Evolutionary conservation across 2,329 filamentous ascomycete genomes (phyloP).

Genomic region (Knoxdaviesia proteae): DNA sequence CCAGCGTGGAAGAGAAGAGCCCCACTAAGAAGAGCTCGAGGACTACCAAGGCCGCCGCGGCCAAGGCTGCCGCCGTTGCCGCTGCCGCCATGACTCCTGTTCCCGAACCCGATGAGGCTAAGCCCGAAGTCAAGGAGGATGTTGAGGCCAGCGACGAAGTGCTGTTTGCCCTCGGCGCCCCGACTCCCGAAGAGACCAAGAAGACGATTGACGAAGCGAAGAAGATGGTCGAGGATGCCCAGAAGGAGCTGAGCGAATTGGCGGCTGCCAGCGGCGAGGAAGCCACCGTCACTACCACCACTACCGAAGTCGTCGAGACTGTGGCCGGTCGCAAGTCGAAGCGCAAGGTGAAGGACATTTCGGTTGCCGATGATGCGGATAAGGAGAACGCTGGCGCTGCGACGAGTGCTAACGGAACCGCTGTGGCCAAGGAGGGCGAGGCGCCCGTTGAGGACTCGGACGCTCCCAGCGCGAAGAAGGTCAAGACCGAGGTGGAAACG

Average conservation of each 20-base stretch:
- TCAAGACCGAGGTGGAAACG: conserved; percentile 60
- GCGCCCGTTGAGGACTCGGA: conserved; percentile 21
- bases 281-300: conserved; percentile 11
- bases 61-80: conserved; percentile 8
- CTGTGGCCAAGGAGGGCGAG: conserved; percentile 10
- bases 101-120: conserved; percentile 26
- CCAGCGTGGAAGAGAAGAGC: not conserved
- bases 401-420: conserved; percentile 2
- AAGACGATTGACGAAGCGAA: conserved; percentile 73
- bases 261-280: conserved; percentile 4
- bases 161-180: conserved; percentile 33
- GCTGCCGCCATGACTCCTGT: not conserved
- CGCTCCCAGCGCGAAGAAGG: conserved; percentile 47
- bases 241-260: conserved; percentile 18
- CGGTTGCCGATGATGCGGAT: conserved; percentile 35
- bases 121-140: conserved; percentile 50
- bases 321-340: conserved; percentile 34
- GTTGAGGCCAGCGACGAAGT: conserved; percentile 34
- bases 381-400: conserved; percentile 8
- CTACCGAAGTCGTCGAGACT: conserved; percentile 19
- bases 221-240: conserved; percentile 60
- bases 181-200: conserved; percentile 56
- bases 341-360: conserved; percentile 55
- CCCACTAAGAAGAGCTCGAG: conserved; percentile 2
- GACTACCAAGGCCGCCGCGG: conserved; percentile 16